A percentile compares a stretch with the other conserved stretches of the same genome.
These are phyloP conservation scores for Pisolithus orientalis DNA, from an alignment of 768 basidiomycete genomes.

Conservation along the genomic window DNA sequence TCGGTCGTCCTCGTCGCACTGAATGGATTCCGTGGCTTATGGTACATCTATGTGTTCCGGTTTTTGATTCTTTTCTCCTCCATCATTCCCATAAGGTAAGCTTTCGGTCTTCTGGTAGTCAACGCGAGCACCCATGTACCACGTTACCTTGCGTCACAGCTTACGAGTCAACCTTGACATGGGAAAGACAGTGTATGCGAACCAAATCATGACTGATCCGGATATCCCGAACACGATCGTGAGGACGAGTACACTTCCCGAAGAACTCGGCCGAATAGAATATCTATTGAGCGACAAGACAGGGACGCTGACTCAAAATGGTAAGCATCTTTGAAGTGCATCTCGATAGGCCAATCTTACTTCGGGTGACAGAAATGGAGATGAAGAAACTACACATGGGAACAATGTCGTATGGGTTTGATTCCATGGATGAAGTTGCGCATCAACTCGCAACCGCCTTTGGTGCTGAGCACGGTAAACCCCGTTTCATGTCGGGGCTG, in stretches of 20 bases:
- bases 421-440: slow-evolving; percentile 98
- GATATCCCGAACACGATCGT: slow-evolving; percentile 97
- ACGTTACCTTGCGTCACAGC: slow-evolving; percentile 35
- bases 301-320: slow-evolving; percentile 95
- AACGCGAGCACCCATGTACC: background rate
- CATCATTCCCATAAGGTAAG: slow-evolving; percentile 97
- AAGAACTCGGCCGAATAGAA: slow-evolving; percentile 92
- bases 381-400: slow-evolving; percentile 99
- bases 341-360: background rate
- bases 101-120: slow-evolving; percentile 3
- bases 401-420: slow-evolving; percentile 92
- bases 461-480: slow-evolving; percentile 54
- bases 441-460: slow-evolving; percentile 88
- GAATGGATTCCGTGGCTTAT: slow-evolving; percentile 91
- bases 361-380: slow-evolving; percentile 77
- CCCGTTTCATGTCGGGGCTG: background rate
- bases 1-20: slow-evolving; percentile 90
- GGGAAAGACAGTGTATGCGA: slow-evolving; percentile 98
- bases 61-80: slow-evolving; percentile 98
- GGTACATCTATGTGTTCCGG: slow-evolving; percentile 95
- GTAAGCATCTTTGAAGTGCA: slow-evolving; percentile 35
- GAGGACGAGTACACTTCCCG: slow-evolving; percentile 93
- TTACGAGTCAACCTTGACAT: slow-evolving; percentile 98
- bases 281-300: slow-evolving; percentile 98
- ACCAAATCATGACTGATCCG: slow-evolving; percentile 86